phyloP scores from a whole-genome alignment of 2,329 filamentous ascomycete species.

The Diaporthe caulivora region DNA sequence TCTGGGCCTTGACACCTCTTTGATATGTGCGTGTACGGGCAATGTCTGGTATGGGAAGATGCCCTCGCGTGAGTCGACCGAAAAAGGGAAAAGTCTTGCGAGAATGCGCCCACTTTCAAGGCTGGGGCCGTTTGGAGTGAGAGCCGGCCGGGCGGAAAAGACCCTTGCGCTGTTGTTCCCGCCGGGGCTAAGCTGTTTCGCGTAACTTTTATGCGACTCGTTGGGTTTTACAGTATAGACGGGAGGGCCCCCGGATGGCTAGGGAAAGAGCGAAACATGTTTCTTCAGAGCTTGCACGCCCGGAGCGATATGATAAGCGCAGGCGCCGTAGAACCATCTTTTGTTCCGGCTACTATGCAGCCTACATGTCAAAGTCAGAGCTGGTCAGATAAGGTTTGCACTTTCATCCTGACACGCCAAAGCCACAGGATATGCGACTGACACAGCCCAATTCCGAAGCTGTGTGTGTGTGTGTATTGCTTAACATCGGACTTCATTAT shows the following conservation, averaged over 20 bases:
- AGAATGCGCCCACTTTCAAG: conserved; percentile 13
- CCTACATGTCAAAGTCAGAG: too few relatives aligned
- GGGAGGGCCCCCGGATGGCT: background rate
- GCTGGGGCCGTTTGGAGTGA: conserved; percentile 3
- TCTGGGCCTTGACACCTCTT: background rate
- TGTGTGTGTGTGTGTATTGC: background rate
- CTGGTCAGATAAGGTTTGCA: background rate
- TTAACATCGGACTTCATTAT: background rate
- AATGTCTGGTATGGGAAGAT: background rate
- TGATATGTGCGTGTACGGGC: background rate
- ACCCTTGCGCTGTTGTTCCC: conserved; percentile 8
- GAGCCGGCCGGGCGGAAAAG: conserved; percentile 13
- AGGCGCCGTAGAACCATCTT: background rate
- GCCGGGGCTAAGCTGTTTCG: conserved; percentile 23
- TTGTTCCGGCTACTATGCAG: too few relatives aligned
- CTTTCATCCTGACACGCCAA: background rate
- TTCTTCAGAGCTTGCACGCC: conserved; percentile 3
- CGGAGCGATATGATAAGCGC: background rate
- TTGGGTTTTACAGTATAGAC: background rate
- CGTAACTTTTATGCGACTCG: conserved; percentile 12
- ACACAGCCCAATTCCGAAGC: background rate
- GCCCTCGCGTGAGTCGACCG: background rate
- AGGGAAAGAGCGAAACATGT: conserved; percentile 8
- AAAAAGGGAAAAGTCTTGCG: conserved; percentile 17
- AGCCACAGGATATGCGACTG: background rate